phyloP scores from a whole-genome alignment of 139 green algal genomes.

The Chlamydomonas schloesseri region DNA sequence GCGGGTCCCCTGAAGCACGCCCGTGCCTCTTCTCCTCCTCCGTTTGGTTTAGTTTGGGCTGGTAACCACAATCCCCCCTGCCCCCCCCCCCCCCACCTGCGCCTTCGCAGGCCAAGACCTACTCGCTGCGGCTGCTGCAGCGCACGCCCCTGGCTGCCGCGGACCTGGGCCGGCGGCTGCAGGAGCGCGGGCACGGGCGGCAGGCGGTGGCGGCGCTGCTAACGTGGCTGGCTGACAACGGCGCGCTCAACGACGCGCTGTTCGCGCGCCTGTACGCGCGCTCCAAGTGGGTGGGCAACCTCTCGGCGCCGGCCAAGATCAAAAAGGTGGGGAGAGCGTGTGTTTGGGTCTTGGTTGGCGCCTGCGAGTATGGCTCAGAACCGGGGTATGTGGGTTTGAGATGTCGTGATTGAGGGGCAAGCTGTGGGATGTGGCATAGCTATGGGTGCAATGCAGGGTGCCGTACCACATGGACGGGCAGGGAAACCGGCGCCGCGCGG shows the following conservation, averaged over 20 bases:
- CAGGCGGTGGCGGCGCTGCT: slow-evolving; percentile 11
- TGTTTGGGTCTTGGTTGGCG: not conserved
- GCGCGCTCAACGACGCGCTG: slow-evolving; percentile 26
- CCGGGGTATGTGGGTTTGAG: too few relatives aligned
- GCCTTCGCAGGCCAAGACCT: not conserved
- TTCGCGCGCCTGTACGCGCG: slow-evolving; percentile 45
- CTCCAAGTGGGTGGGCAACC: slow-evolving; percentile 33
- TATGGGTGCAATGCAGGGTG: too few relatives aligned
- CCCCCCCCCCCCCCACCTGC: not conserved
- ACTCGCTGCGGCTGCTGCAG: slow-evolving; percentile 16
- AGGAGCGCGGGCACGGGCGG: slow-evolving; percentile 9
- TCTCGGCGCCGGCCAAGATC: slow-evolving; percentile 30
- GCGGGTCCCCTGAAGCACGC: too few relatives aligned
- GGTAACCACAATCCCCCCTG: not conserved
- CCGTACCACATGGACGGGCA: too few relatives aligned
- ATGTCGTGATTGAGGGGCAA: too few relatives aligned
- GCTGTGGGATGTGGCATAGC: too few relatives aligned
- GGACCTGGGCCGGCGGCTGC: slow-evolving; percentile 20
- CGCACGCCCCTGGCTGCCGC: not conserved
- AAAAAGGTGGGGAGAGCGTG: slow-evolving; percentile 18
- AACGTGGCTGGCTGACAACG: not conserved
- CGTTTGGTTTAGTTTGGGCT: too few relatives aligned
- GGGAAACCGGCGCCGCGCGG: too few relatives aligned
- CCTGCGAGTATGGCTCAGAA: not conserved
- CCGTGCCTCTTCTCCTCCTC: too few relatives aligned